Percentiles rank a stretch among this genome's conserved stretches.
phyloP scores from a whole-genome alignment of 345 rosid genomes.

The Conringia planisiliqua region DNA sequence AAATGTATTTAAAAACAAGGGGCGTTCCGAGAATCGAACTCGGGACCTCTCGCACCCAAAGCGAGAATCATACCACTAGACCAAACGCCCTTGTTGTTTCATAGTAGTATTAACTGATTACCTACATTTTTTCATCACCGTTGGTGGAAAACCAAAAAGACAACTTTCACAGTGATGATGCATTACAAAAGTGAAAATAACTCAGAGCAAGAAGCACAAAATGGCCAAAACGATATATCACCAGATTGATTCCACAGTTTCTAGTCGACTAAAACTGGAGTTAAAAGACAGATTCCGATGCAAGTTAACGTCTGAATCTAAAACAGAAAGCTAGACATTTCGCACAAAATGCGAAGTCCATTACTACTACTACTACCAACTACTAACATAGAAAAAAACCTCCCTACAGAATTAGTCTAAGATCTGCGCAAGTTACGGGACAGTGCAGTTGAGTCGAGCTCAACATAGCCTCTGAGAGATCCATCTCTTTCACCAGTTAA shows the following conservation, averaged over 20 bases:
- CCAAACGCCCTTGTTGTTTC: slow-evolving; percentile 52
- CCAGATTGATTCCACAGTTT: background rate
- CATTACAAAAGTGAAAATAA: background rate
- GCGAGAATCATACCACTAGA: slow-evolving; percentile 94
- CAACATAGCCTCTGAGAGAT: slow-evolving; percentile 42
- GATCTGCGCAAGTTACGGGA: slow-evolving; percentile 18
- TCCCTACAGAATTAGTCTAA: background rate
- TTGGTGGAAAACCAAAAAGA: no score
- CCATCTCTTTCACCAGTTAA: slow-evolving; percentile 1
- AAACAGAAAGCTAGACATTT: slow-evolving; percentile 7
- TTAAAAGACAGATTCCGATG: background rate
- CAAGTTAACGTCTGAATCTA: background rate
- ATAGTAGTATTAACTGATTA: background rate
- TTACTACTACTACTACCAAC: background rate
- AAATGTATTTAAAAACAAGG: background rate
- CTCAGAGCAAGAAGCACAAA: background rate
- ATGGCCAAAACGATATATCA: background rate
- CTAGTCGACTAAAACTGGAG: background rate
- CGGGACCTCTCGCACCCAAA: slow-evolving; percentile 93
- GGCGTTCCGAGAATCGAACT: slow-evolving; percentile 68
- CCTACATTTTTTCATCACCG: no score
- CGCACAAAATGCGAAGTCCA: background rate
- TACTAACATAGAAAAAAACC: background rate
- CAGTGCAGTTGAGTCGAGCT: slow-evolving; percentile 74
- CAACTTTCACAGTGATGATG: background rate